A percentile compares a stretch with the other conserved stretches of the same genome.
phyloP scores from a whole-genome alignment of 345 rosid species.

The Murraya paniculata region DNA sequence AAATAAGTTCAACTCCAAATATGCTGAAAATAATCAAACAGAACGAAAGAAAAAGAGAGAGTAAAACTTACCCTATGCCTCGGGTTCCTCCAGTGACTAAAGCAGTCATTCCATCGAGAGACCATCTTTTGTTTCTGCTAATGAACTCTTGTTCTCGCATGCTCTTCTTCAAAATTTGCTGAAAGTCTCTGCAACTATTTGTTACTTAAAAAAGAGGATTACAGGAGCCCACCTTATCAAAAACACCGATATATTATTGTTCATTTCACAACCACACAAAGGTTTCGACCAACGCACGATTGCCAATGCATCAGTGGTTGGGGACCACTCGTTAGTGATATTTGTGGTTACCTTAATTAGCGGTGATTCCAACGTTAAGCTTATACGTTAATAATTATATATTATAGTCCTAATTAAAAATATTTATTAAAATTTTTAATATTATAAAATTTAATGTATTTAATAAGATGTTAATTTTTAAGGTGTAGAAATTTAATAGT shows the following conservation, averaged over 20 bases:
- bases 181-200: neutral
- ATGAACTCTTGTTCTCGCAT: conserved; percentile 8
- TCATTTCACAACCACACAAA: neutral
- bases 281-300: neutral
- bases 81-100: conserved; percentile 29
- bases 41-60: neutral
- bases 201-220: too few species aligned
- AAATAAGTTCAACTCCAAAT: neutral
- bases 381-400: too few species aligned
- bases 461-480: too few species aligned
- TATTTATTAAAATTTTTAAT: too few species aligned
- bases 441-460: too few species aligned
- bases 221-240: neutral
- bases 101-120: conserved; percentile 26
- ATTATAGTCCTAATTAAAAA: too few species aligned
- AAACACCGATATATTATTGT: neutral
- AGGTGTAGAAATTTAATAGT: too few species aligned
- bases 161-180: too few species aligned
- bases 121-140: conserved; percentile 17
- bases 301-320: too few species aligned
- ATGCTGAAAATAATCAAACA: neutral
- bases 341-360: neutral
- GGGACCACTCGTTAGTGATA: too few species aligned
- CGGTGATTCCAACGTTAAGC: too few species aligned
- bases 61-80: conserved; percentile 18